phyloP scores from a whole-genome alignment of 75 land plant species.

The Azolla pinnata region DNA sequence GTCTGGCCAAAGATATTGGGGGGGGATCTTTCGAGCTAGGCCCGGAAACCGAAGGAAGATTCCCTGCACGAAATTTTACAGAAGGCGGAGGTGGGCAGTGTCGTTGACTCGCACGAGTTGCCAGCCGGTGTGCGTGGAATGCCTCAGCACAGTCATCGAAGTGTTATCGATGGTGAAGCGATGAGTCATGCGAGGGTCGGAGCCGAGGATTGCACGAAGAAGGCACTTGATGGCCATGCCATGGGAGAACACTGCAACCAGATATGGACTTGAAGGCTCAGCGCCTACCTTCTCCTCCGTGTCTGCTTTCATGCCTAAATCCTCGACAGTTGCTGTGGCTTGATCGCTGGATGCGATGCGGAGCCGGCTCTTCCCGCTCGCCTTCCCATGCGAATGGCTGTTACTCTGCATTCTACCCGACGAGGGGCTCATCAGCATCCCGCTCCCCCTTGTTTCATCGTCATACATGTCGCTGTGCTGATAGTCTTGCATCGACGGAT shows the following conservation, averaged over 20 bases:
- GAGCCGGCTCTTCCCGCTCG: constrained; percentile 64
- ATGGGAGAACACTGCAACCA: constrained; percentile 65
- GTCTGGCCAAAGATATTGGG: too few relatives aligned
- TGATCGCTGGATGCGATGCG: constrained; percentile 46
- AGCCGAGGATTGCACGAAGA: constrained; percentile 52
- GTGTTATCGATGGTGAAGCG: constrained; percentile 65
- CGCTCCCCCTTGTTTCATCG: constrained; percentile 21
- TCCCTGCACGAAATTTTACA: too few relatives aligned
- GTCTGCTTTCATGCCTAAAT: constrained; percentile 25
- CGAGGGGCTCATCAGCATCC: constrained; percentile 35
- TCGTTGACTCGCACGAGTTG: constrained; percentile 65
- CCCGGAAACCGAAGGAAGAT: too few relatives aligned
- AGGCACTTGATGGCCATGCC: constrained; percentile 68
- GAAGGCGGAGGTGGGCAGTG: constrained; percentile 74
- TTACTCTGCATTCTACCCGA: too few relatives aligned
- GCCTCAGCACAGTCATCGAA: constrained; percentile 58
- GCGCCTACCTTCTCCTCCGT: constrained; percentile 10
- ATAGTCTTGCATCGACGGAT: constrained; percentile 29
- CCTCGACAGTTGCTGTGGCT: constrained; percentile 42
- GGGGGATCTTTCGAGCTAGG: too few relatives aligned
- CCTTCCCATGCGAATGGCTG: constrained; percentile 27
- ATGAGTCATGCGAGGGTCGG: constrained; percentile 47
- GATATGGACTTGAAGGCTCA: constrained; percentile 17
- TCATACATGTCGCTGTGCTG: constrained; percentile 38
- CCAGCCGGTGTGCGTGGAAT: constrained; percentile 66